Percentiles rank a stretch among this genome's conserved stretches.
phyloP scores from a whole-genome alignment of 2,329 filamentous ascomycete species.

The Aspergillus thermomutatus region DNA sequence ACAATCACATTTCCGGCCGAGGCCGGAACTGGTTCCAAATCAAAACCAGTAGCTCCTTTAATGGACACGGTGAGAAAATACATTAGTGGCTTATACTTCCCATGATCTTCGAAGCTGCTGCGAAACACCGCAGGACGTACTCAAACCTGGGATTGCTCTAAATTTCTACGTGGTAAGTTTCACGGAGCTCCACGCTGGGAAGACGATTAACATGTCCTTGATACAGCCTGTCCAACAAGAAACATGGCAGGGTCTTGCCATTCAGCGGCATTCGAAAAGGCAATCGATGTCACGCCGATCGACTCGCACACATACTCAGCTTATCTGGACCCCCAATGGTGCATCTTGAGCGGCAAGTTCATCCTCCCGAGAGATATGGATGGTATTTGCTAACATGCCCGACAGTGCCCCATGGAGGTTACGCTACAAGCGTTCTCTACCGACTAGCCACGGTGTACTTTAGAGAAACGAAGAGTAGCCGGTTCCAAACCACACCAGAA shows the following conservation, averaged over 20 bases:
- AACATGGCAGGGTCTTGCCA: background rate
- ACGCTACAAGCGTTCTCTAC: conserved; percentile 59
- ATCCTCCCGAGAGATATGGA: background rate
- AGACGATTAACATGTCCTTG: background rate
- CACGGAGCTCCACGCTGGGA: background rate
- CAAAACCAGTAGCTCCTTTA: too few relatives aligned
- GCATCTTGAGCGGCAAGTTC: conserved; percentile 55
- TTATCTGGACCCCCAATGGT: conserved; percentile 54
- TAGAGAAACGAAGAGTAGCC: conserved; percentile 51
- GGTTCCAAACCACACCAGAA: conserved; percentile 44
- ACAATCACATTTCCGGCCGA: background rate
- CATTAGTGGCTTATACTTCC: too few relatives aligned
- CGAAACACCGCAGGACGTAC: too few relatives aligned
- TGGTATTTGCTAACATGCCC: background rate
- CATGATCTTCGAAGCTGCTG: too few relatives aligned
- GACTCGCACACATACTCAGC: conserved; percentile 48
- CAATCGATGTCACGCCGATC: conserved; percentile 20
- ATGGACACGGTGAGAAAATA: too few relatives aligned
- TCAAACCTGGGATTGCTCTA: too few relatives aligned
- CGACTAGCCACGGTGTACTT: conserved; percentile 57
- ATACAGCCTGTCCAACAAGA: background rate
- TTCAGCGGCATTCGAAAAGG: conserved; percentile 17
- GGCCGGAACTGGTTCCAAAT: too few relatives aligned
- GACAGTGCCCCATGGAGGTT: conserved; percentile 64
- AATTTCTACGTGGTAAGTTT: too few relatives aligned